Evolutionary conservation across 2,329 filamentous ascomycete genomes (phyloP), one percentile per base, ranked within the genome.

Genomic region (Fusarium musae): DNA sequence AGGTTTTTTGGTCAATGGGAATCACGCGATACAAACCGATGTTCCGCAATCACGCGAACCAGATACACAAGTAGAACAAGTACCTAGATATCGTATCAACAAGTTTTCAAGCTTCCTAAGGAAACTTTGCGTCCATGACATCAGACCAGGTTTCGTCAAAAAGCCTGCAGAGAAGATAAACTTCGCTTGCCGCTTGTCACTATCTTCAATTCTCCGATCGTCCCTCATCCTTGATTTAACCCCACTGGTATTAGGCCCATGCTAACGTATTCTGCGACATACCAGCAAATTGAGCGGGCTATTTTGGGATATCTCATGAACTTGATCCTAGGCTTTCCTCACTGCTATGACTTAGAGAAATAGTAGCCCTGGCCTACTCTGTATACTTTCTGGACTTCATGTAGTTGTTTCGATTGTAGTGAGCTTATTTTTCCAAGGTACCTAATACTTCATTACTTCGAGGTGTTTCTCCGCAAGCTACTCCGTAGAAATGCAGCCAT

Each of bases 21-120:
- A 74, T 75, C 73, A 77, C 64, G 66, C 69, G 75, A 75, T 63
- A 67, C 59, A 23, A 39, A 43, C 63, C 52, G 30, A 52, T 64
- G 54, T 61, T 65, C 73, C 61, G 66, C 59, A 52, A n/a, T 39
- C 37, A 49, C 34, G 32, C 26, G 47, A 66, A 56, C 52, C 39
- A 32, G 40, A 47, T 23, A 26, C 42, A 47, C 12, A 30, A 32
- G 36, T 37, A 19, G 36, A 19, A 19, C 17, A 19, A 37, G 60
- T 62, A 39, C 23, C 13, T 9, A 37, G 36, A 19, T 37, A 59
- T 66, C 43, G 47, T 43, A 66, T 28, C 21, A 53, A 36, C n/a
- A 36, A 61, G 21, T 28, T 34, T 17, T 26, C n/a, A 26, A 37
- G 28, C 19, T 30, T 42, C 30, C 23, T 16, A 19, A 36, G 23